Evolutionary conservation across 2,329 filamentous ascomycete genomes (phyloP), one percentile per base, ranked within the genome.

Genomic region (Penicillium brasilianum): DNA sequence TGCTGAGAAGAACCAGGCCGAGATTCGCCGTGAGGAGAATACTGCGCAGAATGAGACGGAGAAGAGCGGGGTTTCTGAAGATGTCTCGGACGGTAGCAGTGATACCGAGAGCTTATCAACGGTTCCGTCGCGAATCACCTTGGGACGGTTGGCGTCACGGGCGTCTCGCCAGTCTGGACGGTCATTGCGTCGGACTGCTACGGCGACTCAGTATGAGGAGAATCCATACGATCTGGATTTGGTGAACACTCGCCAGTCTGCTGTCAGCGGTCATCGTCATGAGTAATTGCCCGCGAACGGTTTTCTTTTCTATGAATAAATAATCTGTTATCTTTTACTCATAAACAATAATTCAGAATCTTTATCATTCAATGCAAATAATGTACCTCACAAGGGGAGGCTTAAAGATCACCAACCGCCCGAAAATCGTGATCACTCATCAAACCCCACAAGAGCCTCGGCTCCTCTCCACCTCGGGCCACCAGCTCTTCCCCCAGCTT

Each of bases 141-240:
- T 70, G 7, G 59, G 60, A 14, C 58, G 67, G 11, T 54, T 46
- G 58, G 61, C 63, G 3, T 71, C 70, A 4, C 49, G 55, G 30
- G 60, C 50, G 7, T 71, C 63, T 48, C 61, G 64, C 36, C 61
- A 65, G 34, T 70, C 65, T 11, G 63, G 65, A 41, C 58, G 58
- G 18, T 67, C 67, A 14, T 61, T 69, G 57, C 59, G 64, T 52
- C 66, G 65, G 11, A 56, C 43, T 18, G 60, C 58, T 4, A 66
- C 66, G 48, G 68, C 66, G 14, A 63, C 62, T 18, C 67, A 68
- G 44, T 66, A 70, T 37, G 69, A 71, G 48, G 69, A 68, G 46
- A 71, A 70, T 53, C 69, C 68, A 7, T 71, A 69, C 51, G 67
- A 71, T 53, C 54, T 72, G 20, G 70, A 71, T 44, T 60, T 67